Conservation (phyloP, 371 early-diverging fungal genomes). For the Haplosporangium sp. region DNA sequence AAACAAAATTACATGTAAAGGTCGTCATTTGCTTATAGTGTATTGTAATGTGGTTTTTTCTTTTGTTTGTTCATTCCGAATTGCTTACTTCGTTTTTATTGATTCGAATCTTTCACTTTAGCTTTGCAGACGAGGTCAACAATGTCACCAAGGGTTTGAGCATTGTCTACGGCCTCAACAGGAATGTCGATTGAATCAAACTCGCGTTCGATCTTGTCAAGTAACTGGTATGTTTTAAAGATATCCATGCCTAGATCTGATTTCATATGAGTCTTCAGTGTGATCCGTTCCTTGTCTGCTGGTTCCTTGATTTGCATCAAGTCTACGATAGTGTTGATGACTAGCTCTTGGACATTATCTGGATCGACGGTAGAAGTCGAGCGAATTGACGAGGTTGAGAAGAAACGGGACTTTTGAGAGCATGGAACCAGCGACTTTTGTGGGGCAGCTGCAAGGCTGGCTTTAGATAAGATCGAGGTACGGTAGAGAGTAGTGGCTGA, state of each 20-base stretch:
- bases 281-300: constrained; percentile 12
- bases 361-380: not conserved
- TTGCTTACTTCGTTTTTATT: not conserved
- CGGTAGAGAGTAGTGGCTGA: no score
- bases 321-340: constrained; percentile 16
- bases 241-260: constrained; percentile 31
- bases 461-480: no score
- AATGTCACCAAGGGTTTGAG: constrained; percentile 27
- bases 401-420: not conserved
- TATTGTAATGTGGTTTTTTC: not conserved
- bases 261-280: constrained; percentile 13
- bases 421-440: not conserved
- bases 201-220: constrained; percentile 25
- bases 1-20: no score
- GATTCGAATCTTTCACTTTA: no score
- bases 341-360: constrained; percentile 18
- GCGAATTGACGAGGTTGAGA: not conserved
- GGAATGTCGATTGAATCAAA: constrained; percentile 21
- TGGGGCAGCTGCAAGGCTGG: not conserved
- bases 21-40: not conserved
- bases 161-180: constrained; percentile 30
- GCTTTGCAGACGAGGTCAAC: constrained; percentile 14
- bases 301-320: constrained; percentile 24
- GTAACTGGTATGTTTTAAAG: constrained; percentile 37
- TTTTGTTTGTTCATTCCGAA: not conserved